Percentiles rank a stretch among this genome's conserved stretches.
phyloP scores from a whole-genome alignment of 1,139 yeast genomes.

The Debaryomyces coudertii region DNA sequence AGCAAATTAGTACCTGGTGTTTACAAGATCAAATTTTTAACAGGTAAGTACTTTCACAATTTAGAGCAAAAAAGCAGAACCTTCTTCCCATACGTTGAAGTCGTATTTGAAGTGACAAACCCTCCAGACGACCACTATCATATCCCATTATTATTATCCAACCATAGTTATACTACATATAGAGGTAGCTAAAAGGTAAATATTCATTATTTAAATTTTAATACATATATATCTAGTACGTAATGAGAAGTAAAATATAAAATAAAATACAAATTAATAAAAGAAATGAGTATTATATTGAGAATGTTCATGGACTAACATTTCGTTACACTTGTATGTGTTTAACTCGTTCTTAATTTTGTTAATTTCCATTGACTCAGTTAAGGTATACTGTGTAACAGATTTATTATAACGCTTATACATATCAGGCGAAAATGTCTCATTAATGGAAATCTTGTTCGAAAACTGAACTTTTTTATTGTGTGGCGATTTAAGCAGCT shows the following conservation, averaged over 20 bases:
- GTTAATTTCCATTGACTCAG: slow-evolving; percentile 48
- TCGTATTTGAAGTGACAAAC: slow-evolving; percentile 62
- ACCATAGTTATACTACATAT: slow-evolving; percentile 85
- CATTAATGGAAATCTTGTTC: slow-evolving; percentile 46
- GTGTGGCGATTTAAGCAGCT: slow-evolving; percentile 5
- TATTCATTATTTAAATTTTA: background rate
- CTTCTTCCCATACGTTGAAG: slow-evolving; percentile 85
- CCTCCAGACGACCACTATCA: slow-evolving; percentile 84
- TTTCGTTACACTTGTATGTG: slow-evolving; percentile 53
- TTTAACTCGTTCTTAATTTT: slow-evolving; percentile 56
- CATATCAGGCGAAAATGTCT: slow-evolving; percentile 50
- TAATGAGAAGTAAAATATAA: slow-evolving; percentile 5
- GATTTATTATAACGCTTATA: slow-evolving; percentile 57
- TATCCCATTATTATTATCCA: slow-evolving; percentile 78
- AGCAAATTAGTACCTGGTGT: slow-evolving; percentile 54
- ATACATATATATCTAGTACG: slow-evolving; percentile 5
- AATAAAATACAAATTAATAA: slow-evolving; percentile 26
- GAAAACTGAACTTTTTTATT: slow-evolving; percentile 43
- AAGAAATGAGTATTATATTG: slow-evolving; percentile 57
- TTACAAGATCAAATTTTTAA: slow-evolving; percentile 75
- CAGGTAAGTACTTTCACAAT: slow-evolving; percentile 62
- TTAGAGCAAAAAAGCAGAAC: slow-evolving; percentile 40
- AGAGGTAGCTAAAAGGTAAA: slow-evolving; percentile 60
- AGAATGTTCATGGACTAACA: slow-evolving; percentile 58
- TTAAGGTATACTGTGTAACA: slow-evolving; percentile 53